Evolutionary conservation across 768 basidiomycete genomes (phyloP).

Genomic region (Lentinula boryana): DNA sequence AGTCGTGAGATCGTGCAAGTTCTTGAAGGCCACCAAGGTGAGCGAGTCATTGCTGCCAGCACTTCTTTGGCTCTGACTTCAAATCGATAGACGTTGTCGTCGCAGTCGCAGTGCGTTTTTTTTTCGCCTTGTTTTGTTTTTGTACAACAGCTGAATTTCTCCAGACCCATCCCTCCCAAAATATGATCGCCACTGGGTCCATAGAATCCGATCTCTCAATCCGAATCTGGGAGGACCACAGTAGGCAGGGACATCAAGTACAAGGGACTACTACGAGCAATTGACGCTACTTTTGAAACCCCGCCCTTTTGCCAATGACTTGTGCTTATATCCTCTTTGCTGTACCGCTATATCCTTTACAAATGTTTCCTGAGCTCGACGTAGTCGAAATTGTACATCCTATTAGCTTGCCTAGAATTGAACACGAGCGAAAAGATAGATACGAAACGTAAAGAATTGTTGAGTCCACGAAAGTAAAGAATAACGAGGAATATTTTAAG

Average conservation of each 20-base stretch:
- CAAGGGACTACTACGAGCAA: not conserved
- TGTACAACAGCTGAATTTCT: constrained; percentile 3
- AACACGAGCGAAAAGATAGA: not conserved
- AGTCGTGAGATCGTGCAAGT: constrained; percentile 80
- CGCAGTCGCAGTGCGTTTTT: constrained; percentile 59
- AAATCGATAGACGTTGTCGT: constrained; percentile 59
- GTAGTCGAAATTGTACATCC: not conserved
- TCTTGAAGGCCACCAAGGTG: constrained; percentile 71
- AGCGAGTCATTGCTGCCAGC: constrained; percentile 7
- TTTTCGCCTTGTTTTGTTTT: not conserved
- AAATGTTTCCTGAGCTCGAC: not conserved
- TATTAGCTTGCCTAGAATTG: not conserved
- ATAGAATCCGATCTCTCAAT: constrained; percentile 81
- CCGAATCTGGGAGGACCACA: constrained; percentile 73
- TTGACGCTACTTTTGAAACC: not conserved
- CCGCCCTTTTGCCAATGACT: not conserved
- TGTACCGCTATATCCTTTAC: not conserved
- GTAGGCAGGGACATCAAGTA: not conserved
- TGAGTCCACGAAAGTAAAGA: not conserved
- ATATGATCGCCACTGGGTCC: constrained; percentile 84
- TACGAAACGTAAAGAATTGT: not conserved
- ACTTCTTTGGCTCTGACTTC: not conserved
- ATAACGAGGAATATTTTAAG: not conserved
- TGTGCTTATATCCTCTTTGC: not conserved
- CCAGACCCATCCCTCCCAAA: constrained; percentile 80